A percentile compares a stretch with the other conserved stretches of the same genome.
Evolutionary conservation across 2,329 filamentous ascomycete species (phyloP).

Genomic region (Penicillium sp.): DNA sequence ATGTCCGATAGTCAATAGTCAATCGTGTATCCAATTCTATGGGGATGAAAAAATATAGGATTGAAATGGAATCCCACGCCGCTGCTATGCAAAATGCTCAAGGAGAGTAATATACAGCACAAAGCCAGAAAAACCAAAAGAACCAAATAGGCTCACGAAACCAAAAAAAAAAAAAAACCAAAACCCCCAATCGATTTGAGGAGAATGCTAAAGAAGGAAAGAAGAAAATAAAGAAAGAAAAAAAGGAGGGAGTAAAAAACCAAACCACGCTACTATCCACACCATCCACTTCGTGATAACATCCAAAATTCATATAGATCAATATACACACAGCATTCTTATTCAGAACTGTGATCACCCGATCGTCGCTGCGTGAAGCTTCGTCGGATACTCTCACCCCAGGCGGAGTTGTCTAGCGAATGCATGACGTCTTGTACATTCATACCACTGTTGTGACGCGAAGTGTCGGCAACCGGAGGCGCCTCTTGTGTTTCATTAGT

Average conservation of each 20-base stretch:
- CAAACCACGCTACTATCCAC: constrained; percentile 1
- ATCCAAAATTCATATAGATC: constrained; percentile 14
- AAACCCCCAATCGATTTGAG: constrained; percentile 5
- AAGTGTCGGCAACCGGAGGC: constrained; percentile 39
- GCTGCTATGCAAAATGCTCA: constrained; percentile 27
- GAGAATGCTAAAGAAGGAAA: constrained; percentile 8
- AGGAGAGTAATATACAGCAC: constrained; percentile 21
- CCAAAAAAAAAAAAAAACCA: not conserved
- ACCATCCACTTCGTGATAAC: constrained; percentile 7
- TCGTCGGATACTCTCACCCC: constrained; percentile 87
- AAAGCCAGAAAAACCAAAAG: constrained; percentile 4
- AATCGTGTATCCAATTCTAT: constrained; percentile 3
- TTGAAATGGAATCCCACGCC: constrained; percentile 21
- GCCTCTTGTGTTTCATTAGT: constrained; percentile 23
- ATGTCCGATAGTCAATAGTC: not conserved
- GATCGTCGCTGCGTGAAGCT: constrained; percentile 71
- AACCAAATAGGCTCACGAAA: not conserved
- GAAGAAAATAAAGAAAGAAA: constrained; percentile 1
- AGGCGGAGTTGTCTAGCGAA: constrained; percentile 83
- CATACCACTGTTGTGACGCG: constrained; percentile 66
- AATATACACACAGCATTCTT: constrained; percentile 12
- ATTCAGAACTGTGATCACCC: constrained; percentile 22
- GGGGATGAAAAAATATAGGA: not conserved
- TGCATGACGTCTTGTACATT: constrained; percentile 76
- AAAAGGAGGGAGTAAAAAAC: constrained; percentile 4